A percentile compares a stretch with the other conserved stretches of the same genome.
Conservation (phyloP, 2,329 filamentous ascomycete species). For the Verticillium klebahnii region DNA sequence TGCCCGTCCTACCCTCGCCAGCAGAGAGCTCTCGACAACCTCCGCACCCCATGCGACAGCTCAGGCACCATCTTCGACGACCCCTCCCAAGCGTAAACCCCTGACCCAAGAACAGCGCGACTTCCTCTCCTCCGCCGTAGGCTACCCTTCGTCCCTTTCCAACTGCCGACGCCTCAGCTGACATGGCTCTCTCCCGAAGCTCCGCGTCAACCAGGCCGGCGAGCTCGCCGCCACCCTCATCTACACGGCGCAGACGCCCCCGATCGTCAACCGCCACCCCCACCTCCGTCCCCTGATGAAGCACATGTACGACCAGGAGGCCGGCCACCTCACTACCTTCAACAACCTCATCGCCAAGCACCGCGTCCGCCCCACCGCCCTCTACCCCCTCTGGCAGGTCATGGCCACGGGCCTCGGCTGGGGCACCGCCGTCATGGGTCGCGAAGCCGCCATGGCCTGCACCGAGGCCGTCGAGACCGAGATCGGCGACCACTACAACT, state of each 20-base stretch:
- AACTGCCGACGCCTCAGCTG: neutral
- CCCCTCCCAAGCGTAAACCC: slow-evolving; percentile 45
- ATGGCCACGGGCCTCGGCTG: slow-evolving; percentile 81
- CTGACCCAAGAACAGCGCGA: slow-evolving; percentile 66
- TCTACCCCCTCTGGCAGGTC: slow-evolving; percentile 85
- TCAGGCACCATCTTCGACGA: slow-evolving; percentile 16
- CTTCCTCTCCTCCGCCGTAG: slow-evolving; percentile 70
- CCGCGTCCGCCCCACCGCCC: slow-evolving; percentile 83
- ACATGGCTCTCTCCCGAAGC: slow-evolving; percentile 33
- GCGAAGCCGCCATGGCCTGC: slow-evolving; percentile 96
- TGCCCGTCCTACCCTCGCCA: neutral
- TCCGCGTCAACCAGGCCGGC: slow-evolving; percentile 95
- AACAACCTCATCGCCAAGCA: slow-evolving; percentile 79
- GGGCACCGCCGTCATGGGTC: slow-evolving; percentile 81
- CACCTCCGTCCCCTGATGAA: slow-evolving; percentile 87
- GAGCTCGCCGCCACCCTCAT: slow-evolving; percentile 96
- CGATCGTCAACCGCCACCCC: slow-evolving; percentile 74
- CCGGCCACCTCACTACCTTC: slow-evolving; percentile 79
- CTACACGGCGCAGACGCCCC: slow-evolving; percentile 82
- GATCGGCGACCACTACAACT: slow-evolving; percentile 94
- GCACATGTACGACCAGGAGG: slow-evolving; percentile 98
- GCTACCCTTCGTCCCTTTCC: slow-evolving; percentile 4
- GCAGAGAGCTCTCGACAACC: slow-evolving; percentile 1
- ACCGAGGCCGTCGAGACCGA: slow-evolving; percentile 98
- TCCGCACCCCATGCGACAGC: neutral